These are phyloP conservation scores for Tulasnella sp. DNA, from an alignment of 768 basidiomycete genomes.

Conservation along the genomic window DNA sequence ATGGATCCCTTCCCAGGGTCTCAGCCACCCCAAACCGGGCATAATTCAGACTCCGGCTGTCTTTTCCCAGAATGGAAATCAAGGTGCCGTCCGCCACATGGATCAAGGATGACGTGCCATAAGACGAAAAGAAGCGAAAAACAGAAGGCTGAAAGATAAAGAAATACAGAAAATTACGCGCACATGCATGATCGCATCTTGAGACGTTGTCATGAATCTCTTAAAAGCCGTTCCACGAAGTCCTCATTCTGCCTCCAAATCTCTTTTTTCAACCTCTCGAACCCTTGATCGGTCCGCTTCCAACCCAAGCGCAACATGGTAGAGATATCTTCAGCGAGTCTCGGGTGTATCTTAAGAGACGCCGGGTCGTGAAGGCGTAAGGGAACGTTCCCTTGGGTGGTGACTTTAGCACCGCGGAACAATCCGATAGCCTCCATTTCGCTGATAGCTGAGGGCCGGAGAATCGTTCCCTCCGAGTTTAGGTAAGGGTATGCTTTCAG, in stretches of 20 bases:
- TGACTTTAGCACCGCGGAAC: not conserved
- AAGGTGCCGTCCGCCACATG: no score
- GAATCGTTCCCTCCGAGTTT: not conserved
- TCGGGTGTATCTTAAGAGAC: not conserved
- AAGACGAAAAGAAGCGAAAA: no score
- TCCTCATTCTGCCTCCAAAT: not conserved
- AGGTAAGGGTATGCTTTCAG: not conserved
- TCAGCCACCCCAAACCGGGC: no score
- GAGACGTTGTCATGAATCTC: no score
- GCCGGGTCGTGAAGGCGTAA: not conserved
- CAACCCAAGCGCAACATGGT: not conserved
- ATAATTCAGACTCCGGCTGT: no score
- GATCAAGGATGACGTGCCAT: no score
- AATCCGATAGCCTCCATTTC: not conserved
- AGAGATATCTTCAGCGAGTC: not conserved
- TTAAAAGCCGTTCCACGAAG: not conserved
- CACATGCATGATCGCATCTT: no score
- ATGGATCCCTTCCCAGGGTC: no score
- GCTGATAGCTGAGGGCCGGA: not conserved
- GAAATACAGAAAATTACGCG: no score
- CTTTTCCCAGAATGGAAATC: no score
- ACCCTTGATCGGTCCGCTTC: not conserved
- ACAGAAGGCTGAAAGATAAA: no score
- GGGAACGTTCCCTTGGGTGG: not conserved
- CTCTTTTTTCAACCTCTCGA: not conserved